Evolutionary conservation across 371 early-diverging fungal species (phyloP), one percentile per base, ranked within the genome.

Genomic region (Conidiobolus incongruus): DNA sequence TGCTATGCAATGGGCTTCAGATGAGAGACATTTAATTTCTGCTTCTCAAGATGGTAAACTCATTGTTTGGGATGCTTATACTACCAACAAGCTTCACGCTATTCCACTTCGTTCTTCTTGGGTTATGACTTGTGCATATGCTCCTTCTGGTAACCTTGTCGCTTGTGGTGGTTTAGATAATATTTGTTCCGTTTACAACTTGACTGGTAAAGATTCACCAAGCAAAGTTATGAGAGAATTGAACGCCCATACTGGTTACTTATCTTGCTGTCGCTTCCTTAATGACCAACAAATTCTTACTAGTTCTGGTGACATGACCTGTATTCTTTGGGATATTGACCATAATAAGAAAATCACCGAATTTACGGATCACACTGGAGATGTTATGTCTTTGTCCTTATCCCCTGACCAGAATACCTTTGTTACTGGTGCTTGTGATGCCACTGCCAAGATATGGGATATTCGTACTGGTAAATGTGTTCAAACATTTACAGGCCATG

Each of bases 51-150:
- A 97, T 58, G 96, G 98, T 47, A 97, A 95, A 59, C 65, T 97
- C 40, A 87, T 97, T 34, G 93, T 96, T 17, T 97, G 98, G 96
- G 94, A 97, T 54, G 88, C 94, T 10, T 90, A 81, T 54, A 78
- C 89, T 28, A 89, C 95, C 44, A 94, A 97, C 72, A 97, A 97
- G 62, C 72, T 91, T 31, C 83, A 87, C 54, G 95, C 95, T 24
- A 94, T 97, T 54, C 94, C 96, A 13, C 61, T 97, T 40, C 77
- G 88, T 20, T 94, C 95, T 0, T 89, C 93, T 6, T 97, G 98
- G 98, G 98, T 97, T 44, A 97, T 97, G 98, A 94, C 96, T 24
- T 92, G 92, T 53, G 95, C 98, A 0, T 97, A 91, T 54, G 82
- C 93, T 15, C 96, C 95, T 4, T 85, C 87, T n/a, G 92, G 96